Percentiles rank a stretch among this genome's conserved stretches.
phyloP scores from a whole-genome alignment of 768 basidiomycete species.

The Naganishia vaughanmartiniae region DNA sequence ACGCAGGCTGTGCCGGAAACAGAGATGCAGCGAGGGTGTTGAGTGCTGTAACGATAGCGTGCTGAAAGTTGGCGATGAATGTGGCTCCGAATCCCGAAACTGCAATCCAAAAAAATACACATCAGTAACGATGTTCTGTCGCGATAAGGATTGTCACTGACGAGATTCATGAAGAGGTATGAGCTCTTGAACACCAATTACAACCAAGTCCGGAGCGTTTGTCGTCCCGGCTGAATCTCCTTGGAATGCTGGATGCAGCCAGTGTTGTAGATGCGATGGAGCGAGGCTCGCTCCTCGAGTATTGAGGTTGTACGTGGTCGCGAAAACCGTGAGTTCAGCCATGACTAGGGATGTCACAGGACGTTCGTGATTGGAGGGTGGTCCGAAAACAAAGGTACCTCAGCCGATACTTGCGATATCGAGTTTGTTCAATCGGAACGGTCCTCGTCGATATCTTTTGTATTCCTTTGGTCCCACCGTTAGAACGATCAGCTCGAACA shows the following conservation, averaged over 20 bases:
- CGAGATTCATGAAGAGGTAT: conserved; percentile 82
- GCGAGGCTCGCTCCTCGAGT: conserved; percentile 62
- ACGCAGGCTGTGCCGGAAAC: conserved; percentile 43
- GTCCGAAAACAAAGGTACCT: no score
- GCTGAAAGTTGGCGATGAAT: conserved; percentile 18
- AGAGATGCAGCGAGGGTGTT: conserved; percentile 34
- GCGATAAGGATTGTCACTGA: conserved; percentile 54
- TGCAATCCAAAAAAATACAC: not conserved
- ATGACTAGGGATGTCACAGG: conserved; percentile 1
- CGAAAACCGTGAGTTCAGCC: conserved; percentile 43
- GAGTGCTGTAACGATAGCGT: not conserved
- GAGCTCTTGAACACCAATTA: conserved; percentile 90
- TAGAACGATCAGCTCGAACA: no score
- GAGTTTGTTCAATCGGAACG: no score
- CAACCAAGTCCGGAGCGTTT: conserved; percentile 73
- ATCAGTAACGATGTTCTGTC: not conserved
- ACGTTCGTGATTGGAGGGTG: not conserved
- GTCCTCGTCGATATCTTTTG: no score
- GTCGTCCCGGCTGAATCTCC: conserved; percentile 51
- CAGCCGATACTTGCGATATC: no score
- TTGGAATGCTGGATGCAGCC: conserved; percentile 76
- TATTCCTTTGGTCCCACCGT: no score
- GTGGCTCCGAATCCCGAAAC: conserved; percentile 18
- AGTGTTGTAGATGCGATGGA: conserved; percentile 78
- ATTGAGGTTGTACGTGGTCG: conserved; percentile 77